phyloP scores from a whole-genome alignment of 2,329 filamentous ascomycete species.

The Aspergillus carbonarius region DNA sequence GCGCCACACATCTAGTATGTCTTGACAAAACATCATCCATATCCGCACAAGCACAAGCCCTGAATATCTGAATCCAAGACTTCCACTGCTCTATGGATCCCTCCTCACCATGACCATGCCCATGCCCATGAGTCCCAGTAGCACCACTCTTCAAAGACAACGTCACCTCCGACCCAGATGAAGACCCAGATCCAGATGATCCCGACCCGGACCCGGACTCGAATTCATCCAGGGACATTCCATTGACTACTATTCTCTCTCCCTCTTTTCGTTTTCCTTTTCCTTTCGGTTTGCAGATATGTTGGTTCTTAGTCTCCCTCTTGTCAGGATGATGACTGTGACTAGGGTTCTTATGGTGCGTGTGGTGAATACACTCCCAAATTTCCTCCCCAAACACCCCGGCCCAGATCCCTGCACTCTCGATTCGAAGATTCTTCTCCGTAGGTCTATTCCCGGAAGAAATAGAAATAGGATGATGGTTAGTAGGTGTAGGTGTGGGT shows the following conservation, averaged over 20 bases:
- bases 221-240: background rate
- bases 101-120: background rate
- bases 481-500: too few species aligned
- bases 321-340: too few species aligned
- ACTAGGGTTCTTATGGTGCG: too few species aligned
- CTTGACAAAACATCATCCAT: background rate
- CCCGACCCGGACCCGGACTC: background rate
- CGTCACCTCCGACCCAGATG: background rate
- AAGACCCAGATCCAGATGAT: background rate
- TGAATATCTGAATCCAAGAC: background rate
- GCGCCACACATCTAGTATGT: background rate
- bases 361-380: constrained; percentile 2
- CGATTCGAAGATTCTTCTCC: background rate
- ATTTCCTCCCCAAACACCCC: constrained; percentile 25
- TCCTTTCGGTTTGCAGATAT: background rate
- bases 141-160: background rate
- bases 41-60: background rate
- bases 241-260: background rate
- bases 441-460: too few species aligned
- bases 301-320: background rate
- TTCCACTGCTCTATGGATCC: background rate
- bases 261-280: background rate
- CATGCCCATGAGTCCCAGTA: too few species aligned
- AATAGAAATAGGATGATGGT: too few species aligned
- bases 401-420: constrained; percentile 16